Evolutionary conservation across 305 asterid genomes (phyloP).

Genomic region (Solanum hybrid): DNA sequence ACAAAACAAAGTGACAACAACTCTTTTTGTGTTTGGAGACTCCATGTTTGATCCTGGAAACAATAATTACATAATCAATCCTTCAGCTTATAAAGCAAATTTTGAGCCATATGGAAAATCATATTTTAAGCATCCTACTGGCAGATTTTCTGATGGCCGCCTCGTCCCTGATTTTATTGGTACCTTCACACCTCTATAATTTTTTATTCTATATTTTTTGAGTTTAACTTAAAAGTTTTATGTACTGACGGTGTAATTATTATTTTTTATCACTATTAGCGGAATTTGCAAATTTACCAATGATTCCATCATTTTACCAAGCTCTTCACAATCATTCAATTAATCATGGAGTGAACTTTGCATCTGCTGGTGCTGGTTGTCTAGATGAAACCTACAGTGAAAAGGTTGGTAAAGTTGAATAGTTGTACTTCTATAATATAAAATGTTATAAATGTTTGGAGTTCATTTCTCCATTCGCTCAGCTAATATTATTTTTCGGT

Average conservation of each 20-base stretch:
- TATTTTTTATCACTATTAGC: neutral
- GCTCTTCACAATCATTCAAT: neutral
- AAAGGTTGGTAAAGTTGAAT: neutral
- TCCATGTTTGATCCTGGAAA: conserved; percentile 7
- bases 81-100: neutral
- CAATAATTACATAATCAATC: neutral
- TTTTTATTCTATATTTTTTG: neutral
- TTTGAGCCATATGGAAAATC: conserved; percentile 1
- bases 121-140: conserved; percentile 1
- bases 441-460: neutral
- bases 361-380: conserved; percentile 2
- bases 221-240: neutral
- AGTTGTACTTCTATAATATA: neutral
- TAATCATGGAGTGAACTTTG: neutral
- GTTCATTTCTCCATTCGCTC: neutral
- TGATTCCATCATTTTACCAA: neutral
- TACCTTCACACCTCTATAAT: neutral
- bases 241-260: neutral
- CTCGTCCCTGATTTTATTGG: conserved; percentile 2
- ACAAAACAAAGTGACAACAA: neutral
- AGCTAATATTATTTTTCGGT: neutral
- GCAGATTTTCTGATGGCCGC: neutral
- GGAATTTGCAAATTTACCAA: neutral
- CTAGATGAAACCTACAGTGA: neutral
- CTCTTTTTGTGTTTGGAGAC: conserved; percentile 2